A percentile compares a stretch with the other conserved stretches of the same genome.
Conservation (phyloP, 2,329 filamentous ascomycete species). For the Claviceps purpurea region DNA sequence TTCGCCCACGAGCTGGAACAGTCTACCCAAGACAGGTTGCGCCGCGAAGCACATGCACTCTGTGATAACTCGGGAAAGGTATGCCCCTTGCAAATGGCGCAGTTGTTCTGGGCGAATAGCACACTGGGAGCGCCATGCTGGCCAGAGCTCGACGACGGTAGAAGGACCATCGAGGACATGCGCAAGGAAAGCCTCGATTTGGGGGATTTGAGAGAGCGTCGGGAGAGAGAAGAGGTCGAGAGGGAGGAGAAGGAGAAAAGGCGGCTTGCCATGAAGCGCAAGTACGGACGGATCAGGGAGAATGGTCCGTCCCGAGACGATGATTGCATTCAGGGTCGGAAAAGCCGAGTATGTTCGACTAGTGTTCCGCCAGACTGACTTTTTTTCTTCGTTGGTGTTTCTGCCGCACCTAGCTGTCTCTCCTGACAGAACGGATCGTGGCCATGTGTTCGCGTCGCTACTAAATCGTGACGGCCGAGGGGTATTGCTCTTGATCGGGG, state of each 20-base stretch:
- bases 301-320: background rate
- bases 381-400: background rate
- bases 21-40: slow-evolving; percentile 1
- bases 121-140: slow-evolving; percentile 3
- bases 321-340: background rate
- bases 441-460: background rate
- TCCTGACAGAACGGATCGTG: background rate
- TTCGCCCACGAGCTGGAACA: background rate
- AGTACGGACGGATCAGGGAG: slow-evolving; percentile 11
- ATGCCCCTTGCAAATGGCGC: slow-evolving; percentile 9
- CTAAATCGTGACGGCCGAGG: background rate
- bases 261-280: slow-evolving; percentile 12
- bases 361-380: background rate
- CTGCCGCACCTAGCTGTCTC: background rate
- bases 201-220: slow-evolving; percentile 6
- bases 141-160: slow-evolving; percentile 10
- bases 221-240: slow-evolving; percentile 8
- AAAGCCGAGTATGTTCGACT: background rate
- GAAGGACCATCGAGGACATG: slow-evolving; percentile 10
- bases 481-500: too few species aligned
- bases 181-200: slow-evolving; percentile 9
- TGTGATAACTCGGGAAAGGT: slow-evolving; percentile 9
- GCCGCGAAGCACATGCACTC: background rate
- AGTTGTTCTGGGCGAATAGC: slow-evolving; percentile 11
- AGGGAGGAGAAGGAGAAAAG: slow-evolving; percentile 9